A percentile compares a stretch with the other conserved stretches of the same genome.
These are phyloP conservation scores for Erythrophleum ivorense DNA, from an alignment of 331 rosid genomes.

Conservation along the genomic window DNA sequence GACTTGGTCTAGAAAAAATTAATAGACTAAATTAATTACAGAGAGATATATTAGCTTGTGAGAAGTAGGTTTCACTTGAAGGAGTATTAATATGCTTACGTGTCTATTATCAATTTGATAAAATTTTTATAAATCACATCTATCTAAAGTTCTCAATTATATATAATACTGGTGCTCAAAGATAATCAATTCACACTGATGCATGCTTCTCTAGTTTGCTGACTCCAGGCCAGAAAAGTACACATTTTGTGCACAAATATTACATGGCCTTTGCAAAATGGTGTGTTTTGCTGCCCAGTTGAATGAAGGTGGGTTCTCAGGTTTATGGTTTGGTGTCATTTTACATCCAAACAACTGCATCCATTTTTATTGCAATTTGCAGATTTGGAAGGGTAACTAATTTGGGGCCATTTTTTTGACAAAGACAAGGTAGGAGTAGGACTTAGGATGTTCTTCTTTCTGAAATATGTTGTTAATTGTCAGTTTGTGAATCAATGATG, in stretches of 20 bases:
- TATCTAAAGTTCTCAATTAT: background rate
- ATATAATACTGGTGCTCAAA: background rate
- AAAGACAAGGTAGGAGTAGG: background rate
- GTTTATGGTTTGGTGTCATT: background rate
- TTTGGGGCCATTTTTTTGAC: background rate
- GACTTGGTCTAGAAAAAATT: background rate
- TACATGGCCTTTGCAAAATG: background rate
- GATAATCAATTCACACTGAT: background rate
- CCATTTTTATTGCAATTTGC: background rate
- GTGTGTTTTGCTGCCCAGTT: background rate
- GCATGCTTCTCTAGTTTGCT: background rate
- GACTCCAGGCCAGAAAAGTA: background rate
- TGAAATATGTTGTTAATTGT: background rate
- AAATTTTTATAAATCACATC: background rate
- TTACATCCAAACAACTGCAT: background rate
- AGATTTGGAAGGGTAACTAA: background rate
- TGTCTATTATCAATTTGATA: background rate
- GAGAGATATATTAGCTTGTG: too few species aligned
- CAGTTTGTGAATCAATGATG: constrained; percentile 8
- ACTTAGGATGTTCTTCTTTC: constrained; percentile 8
- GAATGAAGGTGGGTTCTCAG: background rate
- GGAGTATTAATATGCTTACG: too few species aligned
- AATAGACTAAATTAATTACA: background rate
- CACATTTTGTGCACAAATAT: background rate
- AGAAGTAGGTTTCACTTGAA: too few species aligned